Percentiles rank a stretch among this genome's conserved stretches.
These are phyloP conservation scores for Tetrahymena thermophila DNA, from an alignment of 73 alveolate genomes.

Conservation along the genomic window DNA sequence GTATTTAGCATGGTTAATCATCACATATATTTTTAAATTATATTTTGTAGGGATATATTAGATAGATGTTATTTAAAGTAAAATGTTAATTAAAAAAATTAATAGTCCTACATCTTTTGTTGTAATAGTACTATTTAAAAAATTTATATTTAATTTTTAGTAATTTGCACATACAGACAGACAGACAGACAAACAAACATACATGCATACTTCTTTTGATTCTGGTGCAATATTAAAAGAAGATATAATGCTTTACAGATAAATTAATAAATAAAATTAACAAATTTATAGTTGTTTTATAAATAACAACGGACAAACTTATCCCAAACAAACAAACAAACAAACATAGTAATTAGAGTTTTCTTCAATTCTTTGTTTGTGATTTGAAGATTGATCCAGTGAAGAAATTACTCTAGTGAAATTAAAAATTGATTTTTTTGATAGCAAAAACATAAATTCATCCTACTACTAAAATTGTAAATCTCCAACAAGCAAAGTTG, in stretches of 20 bases:
- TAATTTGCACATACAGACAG: too few species aligned
- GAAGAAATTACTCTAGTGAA: not conserved
- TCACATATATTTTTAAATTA: too few species aligned
- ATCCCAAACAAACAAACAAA: not conserved
- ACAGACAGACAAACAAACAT: too few species aligned
- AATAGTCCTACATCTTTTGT: too few species aligned
- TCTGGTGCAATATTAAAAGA: too few species aligned
- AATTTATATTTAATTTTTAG: too few species aligned
- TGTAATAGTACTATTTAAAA: too few species aligned
- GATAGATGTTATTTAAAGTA: too few species aligned
- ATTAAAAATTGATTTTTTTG: not conserved
- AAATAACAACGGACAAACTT: not conserved
- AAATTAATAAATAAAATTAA: not conserved
- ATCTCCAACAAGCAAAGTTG: not conserved
- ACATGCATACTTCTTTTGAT: too few species aligned
- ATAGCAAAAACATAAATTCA: not conserved
- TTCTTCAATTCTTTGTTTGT: not conserved
- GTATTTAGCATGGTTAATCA: too few species aligned
- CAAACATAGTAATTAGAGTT: not conserved
- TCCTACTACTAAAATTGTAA: not conserved
- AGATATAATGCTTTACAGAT: not conserved
- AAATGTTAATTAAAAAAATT: too few species aligned
- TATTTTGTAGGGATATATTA: too few species aligned
- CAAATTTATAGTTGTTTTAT: not conserved
- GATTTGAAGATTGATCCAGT: not conserved